Evolutionary conservation across 768 basidiomycete genomes (phyloP), one percentile per base, ranked within the genome.

Genomic region (Rhizopogon roseolus): DNA sequence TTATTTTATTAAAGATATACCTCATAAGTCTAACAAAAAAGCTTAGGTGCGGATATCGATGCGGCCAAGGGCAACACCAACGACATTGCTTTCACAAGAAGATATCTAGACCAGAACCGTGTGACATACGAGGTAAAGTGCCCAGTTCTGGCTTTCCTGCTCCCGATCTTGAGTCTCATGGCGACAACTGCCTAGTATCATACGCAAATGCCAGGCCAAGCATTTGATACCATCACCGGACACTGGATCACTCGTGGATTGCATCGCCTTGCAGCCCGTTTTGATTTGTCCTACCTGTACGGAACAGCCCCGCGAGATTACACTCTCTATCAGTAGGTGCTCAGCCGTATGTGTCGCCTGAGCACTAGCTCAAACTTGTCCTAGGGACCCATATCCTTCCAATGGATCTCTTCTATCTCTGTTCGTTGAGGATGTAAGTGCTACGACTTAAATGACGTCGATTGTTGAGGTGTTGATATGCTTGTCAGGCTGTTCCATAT

Each of bases 61-160:
- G 59, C 72, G 22, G 53, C 60, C 22, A 65, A 62, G 49, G 65
- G 67, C n/a, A 71, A 70, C 40, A 68, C 63, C 43, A 67, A 76
- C 56, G 80, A 84, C 61, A 69, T 90, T 49, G 76, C 78, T 0
- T 86, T 90, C 66, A 77, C 74, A 32, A 76, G 90, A 28, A 76
- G 90, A 28, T 93, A 93, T 64, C 71, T 93, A 13, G 90, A 93
- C 60, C 80, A 87, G 41, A 93, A 93, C 64, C 81, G 86, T 25
- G 81, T 86, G 28, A 86, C 85, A 9, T 90, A 83, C 54, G 80
- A 91, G 70, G 81, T 87, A 60, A n/a, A 14, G n/a, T 22, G 6
- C 10, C 25, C 2, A 8, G 36, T n/a, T 7, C 17, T 32, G 17
- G 6, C 10, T 45, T 32, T 8, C 11, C 27, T 41, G 9, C 39